These are phyloP conservation scores for Xerocomellus intermedius DNA, from an alignment of 768 basidiomycete genomes.

Conservation along the genomic window DNA sequence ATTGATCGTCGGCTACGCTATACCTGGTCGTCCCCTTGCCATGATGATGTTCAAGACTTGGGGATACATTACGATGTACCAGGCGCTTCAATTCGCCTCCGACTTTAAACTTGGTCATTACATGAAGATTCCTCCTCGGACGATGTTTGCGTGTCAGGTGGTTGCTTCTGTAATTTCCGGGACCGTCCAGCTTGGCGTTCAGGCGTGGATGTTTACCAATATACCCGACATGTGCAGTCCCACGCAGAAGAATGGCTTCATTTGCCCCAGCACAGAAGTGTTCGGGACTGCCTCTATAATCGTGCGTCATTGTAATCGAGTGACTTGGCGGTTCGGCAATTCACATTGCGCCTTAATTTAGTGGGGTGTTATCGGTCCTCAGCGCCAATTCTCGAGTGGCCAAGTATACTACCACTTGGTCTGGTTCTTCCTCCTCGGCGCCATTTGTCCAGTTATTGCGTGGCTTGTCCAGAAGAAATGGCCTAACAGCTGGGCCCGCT, in stretches of 20 bases:
- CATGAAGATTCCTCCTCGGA: slow-evolving; percentile 65
- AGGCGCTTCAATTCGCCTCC: slow-evolving; percentile 65
- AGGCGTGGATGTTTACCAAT: slow-evolving; percentile 54
- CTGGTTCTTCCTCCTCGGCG: slow-evolving; percentile 81
- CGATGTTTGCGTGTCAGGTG: slow-evolving; percentile 70
- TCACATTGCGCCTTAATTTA: not conserved
- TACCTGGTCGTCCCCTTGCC: slow-evolving; percentile 66
- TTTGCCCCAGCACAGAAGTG: slow-evolving; percentile 38
- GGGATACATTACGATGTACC: slow-evolving; percentile 64
- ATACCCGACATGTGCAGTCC: slow-evolving; percentile 35
- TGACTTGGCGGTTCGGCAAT: not conserved
- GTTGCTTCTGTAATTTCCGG: slow-evolving; percentile 60
- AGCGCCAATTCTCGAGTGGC: slow-evolving; percentile 68
- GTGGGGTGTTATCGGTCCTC: slow-evolving; percentile 83
- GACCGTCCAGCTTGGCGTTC: slow-evolving; percentile 64
- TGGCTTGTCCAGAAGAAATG: slow-evolving; percentile 56
- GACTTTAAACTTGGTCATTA: slow-evolving; percentile 79
- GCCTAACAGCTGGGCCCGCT: slow-evolving; percentile 63
- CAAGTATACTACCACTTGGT: slow-evolving; percentile 61
- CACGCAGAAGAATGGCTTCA: slow-evolving; percentile 25
- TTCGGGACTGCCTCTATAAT: slow-evolving; percentile 51
- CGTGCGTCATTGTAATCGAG: slow-evolving; percentile 37
- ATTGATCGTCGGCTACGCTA: slow-evolving; percentile 57
- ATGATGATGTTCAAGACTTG: slow-evolving; percentile 80
- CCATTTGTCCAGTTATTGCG: slow-evolving; percentile 54